Base-by-base conservation (phyloP, 305 asterid species). In the Salvia sclarea region DNA sequence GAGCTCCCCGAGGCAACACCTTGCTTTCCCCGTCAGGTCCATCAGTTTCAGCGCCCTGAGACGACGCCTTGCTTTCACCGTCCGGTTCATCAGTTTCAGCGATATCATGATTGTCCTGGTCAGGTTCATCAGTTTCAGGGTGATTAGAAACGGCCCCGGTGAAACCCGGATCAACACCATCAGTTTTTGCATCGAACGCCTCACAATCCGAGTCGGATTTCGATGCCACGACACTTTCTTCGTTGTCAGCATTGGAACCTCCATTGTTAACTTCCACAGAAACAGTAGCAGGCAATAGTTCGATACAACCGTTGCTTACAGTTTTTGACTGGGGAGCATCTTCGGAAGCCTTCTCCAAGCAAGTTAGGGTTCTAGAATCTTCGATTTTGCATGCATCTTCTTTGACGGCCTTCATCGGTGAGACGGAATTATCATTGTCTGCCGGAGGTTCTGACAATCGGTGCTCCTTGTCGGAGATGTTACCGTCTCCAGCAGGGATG, bases 261-360 rank as follows among this genome's bases (percentile, higher is more conserved):
- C 22, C 43, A 25, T 12, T 31, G 11, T n/a, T 33, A 25, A n/a
- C 54, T 58, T 54, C 52, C 3, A 11, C 24, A 8, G 56, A 41
- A 11, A 53, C 24, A 40, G 71, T 61, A 48, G 61, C 67, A 63
- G 75, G 41, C 18, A 22, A 11, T 24, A 30, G n/a, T 64, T 68
- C 78, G 30, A 68, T 18, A 33, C 49, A 64, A 43, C 74, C 67
- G 10, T 53, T 72, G 16, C 64, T 70, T 53, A 20, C 33, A 14
- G 21, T 24, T 16, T 73, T 9, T 3, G 57, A 25, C 11, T 61
- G 66, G 17, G 18, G 43, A 28, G 47, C 56, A 37, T 61, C 68
- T 50, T 72, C 72, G 35, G 82, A 65, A 61, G 61, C 53, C 56
- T 67, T 69, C 47, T 55, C 41, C 6, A 67, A 37, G 56, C 60